These are phyloP conservation scores for Phytophthora sp. DNA, from an alignment of 352 stramenopile species.

Conservation along the genomic window DNA sequence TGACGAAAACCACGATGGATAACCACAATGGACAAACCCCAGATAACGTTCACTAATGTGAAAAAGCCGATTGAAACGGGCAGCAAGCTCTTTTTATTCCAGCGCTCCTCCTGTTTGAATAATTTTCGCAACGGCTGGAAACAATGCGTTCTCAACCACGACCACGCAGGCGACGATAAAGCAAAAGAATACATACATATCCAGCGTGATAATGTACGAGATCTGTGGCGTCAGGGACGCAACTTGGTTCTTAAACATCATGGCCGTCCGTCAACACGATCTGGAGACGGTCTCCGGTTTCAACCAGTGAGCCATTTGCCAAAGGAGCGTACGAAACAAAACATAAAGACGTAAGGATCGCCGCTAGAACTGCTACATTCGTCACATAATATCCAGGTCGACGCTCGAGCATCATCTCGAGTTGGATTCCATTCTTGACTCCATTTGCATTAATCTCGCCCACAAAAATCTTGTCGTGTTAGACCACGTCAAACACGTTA, in stretches of 20 bases:
- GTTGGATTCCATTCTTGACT: conserved; percentile 47
- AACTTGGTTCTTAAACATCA: conserved; percentile 69
- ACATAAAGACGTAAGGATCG: conserved; percentile 60
- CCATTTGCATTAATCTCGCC: conserved; percentile 41
- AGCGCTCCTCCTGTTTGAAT: conserved; percentile 39
- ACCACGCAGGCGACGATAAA: conserved; percentile 61
- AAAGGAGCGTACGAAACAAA: conserved; percentile 56
- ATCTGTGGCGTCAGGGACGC: conserved; percentile 57
- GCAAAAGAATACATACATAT: conserved; percentile 72
- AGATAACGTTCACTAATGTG: conserved; percentile 47
- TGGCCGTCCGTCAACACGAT: conserved; percentile 62
- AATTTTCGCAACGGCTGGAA: conserved; percentile 33
- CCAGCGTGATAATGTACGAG: conserved; percentile 70
- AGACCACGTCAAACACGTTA: conserved; percentile 62
- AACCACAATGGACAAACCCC: conserved; percentile 33
- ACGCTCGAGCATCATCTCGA: conserved; percentile 67
- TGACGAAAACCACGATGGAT: conserved; percentile 34
- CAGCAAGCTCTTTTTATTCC: conserved; percentile 34
- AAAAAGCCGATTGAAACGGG: conserved; percentile 43
- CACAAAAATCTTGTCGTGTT: conserved; percentile 58
- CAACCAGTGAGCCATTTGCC: conserved; percentile 38
- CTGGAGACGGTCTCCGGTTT: conserved; percentile 58
- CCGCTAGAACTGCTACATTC: conserved; percentile 52
- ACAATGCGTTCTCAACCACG: conserved; percentile 65
- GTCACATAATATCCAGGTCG: conserved; percentile 60